These are phyloP conservation scores for Scytalidium lignicola DNA, from an alignment of 2,329 filamentous ascomycete species.

Conservation along the genomic window DNA sequence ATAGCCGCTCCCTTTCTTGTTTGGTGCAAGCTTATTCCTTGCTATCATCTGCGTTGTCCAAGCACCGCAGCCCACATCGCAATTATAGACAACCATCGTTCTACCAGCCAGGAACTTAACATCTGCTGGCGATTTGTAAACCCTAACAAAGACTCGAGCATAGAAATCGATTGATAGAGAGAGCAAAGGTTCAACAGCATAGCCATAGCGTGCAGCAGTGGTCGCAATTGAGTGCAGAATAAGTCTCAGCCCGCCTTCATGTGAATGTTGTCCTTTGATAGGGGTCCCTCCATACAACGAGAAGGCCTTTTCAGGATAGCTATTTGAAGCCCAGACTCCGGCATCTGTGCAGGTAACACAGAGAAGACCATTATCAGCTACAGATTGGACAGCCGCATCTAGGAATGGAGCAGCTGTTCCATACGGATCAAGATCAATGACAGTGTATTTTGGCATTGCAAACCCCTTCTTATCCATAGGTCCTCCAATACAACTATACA, in stretches of 20 bases:
- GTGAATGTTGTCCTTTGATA: conserved; percentile 76
- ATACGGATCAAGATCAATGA: conserved; percentile 95
- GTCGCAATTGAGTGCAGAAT: conserved; percentile 78
- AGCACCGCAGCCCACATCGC: conserved; percentile 84
- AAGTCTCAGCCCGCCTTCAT: conserved; percentile 83
- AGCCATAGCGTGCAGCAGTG: conserved; percentile 76
- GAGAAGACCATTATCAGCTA: conserved; percentile 77
- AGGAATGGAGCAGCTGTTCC: conserved; percentile 90
- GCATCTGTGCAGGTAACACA: conserved; percentile 97
- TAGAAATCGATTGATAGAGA: conserved; percentile 97
- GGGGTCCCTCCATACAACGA: conserved; percentile 90
- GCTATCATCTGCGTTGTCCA: conserved; percentile 81
- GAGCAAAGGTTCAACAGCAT: conserved; percentile 84
- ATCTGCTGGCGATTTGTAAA: conserved; percentile 72
- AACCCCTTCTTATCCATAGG: conserved; percentile 19
- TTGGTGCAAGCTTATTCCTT: conserved; percentile 58
- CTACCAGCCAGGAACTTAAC: conserved; percentile 90
- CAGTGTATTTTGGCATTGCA: conserved; percentile 67
- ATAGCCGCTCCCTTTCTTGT: conserved; percentile 63
- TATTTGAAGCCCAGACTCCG: conserved; percentile 88
- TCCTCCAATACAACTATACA: conserved; percentile 69
- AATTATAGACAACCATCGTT: conserved; percentile 90
- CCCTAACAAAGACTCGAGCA: conserved; percentile 77
- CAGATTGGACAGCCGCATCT: conserved; percentile 81
- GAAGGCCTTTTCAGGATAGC: conserved; percentile 91